Percentiles rank a stretch among this genome's conserved stretches.
Conservation (phyloP, 2,329 filamentous ascomycete genomes). For the Chaetomium globosum region DNA sequence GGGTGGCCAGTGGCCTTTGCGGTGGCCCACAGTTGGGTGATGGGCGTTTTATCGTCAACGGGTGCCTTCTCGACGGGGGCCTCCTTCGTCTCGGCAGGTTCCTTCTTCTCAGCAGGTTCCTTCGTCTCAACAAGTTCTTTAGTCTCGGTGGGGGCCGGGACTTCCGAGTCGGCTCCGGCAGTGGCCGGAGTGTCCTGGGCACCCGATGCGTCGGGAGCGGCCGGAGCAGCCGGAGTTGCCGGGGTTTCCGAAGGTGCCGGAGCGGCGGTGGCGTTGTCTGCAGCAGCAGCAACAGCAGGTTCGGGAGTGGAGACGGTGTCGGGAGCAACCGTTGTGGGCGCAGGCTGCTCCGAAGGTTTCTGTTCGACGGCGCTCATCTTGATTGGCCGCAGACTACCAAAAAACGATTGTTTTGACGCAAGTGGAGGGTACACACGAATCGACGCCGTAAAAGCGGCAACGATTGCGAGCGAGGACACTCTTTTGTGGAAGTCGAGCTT, state of each 20-base stretch:
- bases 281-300: neutral
- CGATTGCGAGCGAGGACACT: neutral
- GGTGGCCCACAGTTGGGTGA: constrained; percentile 37
- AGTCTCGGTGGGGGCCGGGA: neutral
- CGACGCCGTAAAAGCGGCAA: neutral
- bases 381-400: no score
- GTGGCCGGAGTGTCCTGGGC: neutral
- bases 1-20: constrained; percentile 52
- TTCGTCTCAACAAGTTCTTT: no score
- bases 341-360: neutral
- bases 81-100: constrained; percentile 1
- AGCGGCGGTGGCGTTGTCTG: neutral
- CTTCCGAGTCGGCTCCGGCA: neutral
- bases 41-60: constrained; percentile 24
- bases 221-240: neutral
- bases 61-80: neutral
- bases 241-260: neutral
- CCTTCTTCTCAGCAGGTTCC: neutral
- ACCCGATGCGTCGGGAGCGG: neutral
- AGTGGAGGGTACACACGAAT: neutral
- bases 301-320: constrained; percentile 1
- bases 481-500: neutral
- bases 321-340: neutral
- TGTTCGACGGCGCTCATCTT: constrained; percentile 9
- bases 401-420: neutral